phyloP scores from a whole-genome alignment of 768 basidiomycete species.

The Psilocybe cyanescens region DNA sequence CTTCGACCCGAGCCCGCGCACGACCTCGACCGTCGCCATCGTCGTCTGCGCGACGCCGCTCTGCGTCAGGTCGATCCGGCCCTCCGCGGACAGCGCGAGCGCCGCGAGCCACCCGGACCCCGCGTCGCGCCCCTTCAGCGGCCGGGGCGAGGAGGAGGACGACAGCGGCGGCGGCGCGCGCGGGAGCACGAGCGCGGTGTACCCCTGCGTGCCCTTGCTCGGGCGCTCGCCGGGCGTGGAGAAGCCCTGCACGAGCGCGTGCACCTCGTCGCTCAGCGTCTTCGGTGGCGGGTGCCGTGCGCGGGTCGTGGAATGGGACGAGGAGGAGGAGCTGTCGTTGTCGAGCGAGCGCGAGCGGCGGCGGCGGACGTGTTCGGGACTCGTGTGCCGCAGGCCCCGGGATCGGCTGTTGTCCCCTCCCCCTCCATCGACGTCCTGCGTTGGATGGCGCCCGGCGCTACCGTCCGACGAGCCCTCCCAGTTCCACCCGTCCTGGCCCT shows the following conservation, averaged over 20 bases:
- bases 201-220: constrained; percentile 62
- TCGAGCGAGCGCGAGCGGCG: constrained; percentile 10
- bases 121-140: neutral
- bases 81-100: constrained; percentile 30
- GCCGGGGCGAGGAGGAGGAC: neutral
- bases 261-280: constrained; percentile 26
- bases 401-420: neutral
- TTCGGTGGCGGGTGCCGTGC: constrained; percentile 17
- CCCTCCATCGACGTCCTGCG: no score
- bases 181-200: constrained; percentile 56
- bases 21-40: constrained; percentile 87
- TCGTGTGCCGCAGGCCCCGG: constrained; percentile 10
- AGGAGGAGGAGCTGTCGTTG: constrained; percentile 1
- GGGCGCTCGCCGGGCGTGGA: constrained; percentile 38
- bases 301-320: constrained; percentile 1
- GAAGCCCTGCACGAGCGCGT: constrained; percentile 20
- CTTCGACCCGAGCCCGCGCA: constrained; percentile 49
- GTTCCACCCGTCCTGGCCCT: constrained; percentile 2
- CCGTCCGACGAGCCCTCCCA: neutral
- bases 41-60: constrained; percentile 84
- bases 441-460: no score
- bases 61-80: constrained; percentile 72
- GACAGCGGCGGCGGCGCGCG: constrained; percentile 45
- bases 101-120: neutral
- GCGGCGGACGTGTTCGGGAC: neutral